phyloP scores from a whole-genome alignment of 192 early-diverging fungal genomes.

The Coemansia biformis region DNA sequence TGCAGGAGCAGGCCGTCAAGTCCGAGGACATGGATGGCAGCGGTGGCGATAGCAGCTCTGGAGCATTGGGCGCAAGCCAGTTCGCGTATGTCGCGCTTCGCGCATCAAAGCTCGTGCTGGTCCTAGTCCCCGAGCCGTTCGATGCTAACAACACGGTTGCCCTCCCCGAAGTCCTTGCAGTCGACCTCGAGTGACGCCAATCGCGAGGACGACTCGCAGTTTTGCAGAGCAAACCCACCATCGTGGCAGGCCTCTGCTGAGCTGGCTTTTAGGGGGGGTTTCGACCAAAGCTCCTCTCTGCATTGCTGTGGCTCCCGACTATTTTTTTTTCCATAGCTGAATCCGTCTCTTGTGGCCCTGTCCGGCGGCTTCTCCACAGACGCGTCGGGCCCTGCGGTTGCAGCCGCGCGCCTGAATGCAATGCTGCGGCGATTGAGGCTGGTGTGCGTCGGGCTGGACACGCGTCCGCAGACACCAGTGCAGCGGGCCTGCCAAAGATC shows the following conservation, averaged over 20 bases:
- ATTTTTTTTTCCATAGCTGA: constrained; percentile 8
- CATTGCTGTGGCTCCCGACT: background rate
- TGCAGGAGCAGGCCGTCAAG: constrained; percentile 39
- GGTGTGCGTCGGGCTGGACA: background rate
- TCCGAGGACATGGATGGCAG: constrained; percentile 5
- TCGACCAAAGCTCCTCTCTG: background rate
- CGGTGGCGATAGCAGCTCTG: background rate
- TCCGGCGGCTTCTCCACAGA: too few relatives aligned
- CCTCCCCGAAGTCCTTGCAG: constrained; percentile 13
- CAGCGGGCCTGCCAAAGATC: too few relatives aligned
- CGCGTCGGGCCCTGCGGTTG: background rate
- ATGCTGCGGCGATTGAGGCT: constrained; percentile 16
- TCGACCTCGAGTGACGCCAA: background rate
- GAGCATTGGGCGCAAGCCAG: constrained; percentile 4
- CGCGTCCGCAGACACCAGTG: background rate
- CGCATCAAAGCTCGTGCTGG: constrained; percentile 11
- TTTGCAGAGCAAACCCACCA: too few relatives aligned
- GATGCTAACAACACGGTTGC: constrained; percentile 36
- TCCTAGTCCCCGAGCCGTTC: constrained; percentile 43
- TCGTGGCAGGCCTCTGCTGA: too few relatives aligned
- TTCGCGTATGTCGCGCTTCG: constrained; percentile 31
- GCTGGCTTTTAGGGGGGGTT: too few relatives aligned
- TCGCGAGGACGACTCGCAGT: too few relatives aligned
- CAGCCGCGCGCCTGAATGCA: background rate
- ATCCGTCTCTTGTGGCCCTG: too few relatives aligned